Conservation (phyloP, 202 grass and related monocot species). For the Panicum virgatum region DNA sequence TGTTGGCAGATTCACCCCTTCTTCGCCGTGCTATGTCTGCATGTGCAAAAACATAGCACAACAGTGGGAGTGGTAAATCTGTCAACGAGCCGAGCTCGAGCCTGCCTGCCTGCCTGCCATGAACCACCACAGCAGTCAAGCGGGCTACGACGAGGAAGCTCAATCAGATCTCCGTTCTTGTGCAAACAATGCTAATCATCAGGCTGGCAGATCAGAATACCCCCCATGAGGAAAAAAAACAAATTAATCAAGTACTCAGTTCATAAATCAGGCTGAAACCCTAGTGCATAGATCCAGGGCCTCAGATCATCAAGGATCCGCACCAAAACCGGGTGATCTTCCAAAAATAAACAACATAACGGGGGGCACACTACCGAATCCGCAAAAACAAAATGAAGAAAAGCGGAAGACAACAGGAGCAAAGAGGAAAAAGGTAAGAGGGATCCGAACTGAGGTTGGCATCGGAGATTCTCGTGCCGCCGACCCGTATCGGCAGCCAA, state of each 20-base stretch:
- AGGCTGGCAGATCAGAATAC: conserved; percentile 39
- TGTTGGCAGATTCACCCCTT: no score
- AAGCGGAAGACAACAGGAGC: not conserved
- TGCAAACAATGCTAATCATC: conserved; percentile 51
- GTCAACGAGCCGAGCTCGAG: not conserved
- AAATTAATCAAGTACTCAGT: not conserved
- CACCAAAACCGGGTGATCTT: not conserved
- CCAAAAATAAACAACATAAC: not conserved
- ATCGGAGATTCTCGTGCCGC: not conserved
- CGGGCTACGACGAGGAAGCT: conserved; percentile 34
- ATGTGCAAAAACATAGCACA: not conserved
- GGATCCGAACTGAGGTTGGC: not conserved
- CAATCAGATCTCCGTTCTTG: conserved; percentile 65
- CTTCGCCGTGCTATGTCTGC: not conserved
- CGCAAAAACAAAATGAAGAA: not conserved
- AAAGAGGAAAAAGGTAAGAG: no score
- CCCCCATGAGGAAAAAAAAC: not conserved
- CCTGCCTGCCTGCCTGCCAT: not conserved
- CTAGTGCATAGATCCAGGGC: not conserved
- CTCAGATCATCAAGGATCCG: not conserved
- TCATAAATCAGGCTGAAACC: not conserved
- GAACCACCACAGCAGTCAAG: conserved; percentile 25
- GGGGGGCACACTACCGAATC: not conserved
- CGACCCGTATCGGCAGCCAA: no score
- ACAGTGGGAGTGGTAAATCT: not conserved